A percentile compares a stretch with the other conserved stretches of the same genome.
Conservation (phyloP, 2,329 filamentous ascomycete species). For the Colletotrichum orbiculare region DNA sequence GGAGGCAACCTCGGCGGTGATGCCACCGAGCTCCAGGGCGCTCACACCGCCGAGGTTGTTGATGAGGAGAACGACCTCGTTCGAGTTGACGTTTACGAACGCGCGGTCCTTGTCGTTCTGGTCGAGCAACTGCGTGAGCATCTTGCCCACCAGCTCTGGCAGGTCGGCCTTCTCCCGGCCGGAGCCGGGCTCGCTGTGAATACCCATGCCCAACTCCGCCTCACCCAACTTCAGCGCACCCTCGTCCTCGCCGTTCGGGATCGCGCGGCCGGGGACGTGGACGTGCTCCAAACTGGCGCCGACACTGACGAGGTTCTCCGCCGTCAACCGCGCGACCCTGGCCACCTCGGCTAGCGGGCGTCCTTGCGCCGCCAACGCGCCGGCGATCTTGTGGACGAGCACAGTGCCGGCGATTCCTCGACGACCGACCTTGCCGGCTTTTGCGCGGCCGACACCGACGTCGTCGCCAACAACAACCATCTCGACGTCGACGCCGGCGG, state of each 20-base stretch:
- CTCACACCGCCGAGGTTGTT: constrained; percentile 83
- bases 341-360: constrained; percentile 76
- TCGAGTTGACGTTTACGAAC: constrained; percentile 71
- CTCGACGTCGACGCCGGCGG: constrained; percentile 79
- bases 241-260: constrained; percentile 56
- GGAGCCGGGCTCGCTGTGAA: constrained; percentile 76
- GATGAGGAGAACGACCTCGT: constrained; percentile 75
- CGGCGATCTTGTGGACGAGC: constrained; percentile 89
- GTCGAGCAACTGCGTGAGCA: constrained; percentile 78
- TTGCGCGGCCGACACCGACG: constrained; percentile 84
- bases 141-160: constrained; percentile 67
- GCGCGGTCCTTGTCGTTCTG: constrained; percentile 74
- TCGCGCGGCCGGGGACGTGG: constrained; percentile 85
- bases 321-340: constrained; percentile 75
- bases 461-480: constrained; percentile 96
- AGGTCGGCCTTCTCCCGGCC: constrained; percentile 63
- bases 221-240: constrained; percentile 66
- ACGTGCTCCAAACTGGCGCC: constrained; percentile 89
- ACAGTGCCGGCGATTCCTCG: constrained; percentile 93
- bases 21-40: constrained; percentile 77
- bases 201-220: constrained; percentile 80
- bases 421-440: constrained; percentile 90
- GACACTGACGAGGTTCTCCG: constrained; percentile 84
- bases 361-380: constrained; percentile 82
- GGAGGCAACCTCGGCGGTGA: constrained; percentile 73